These are phyloP conservation scores for Mortierella hygrophila DNA, from an alignment of 192 early-diverging fungal genomes.

Conservation along the genomic window DNA sequence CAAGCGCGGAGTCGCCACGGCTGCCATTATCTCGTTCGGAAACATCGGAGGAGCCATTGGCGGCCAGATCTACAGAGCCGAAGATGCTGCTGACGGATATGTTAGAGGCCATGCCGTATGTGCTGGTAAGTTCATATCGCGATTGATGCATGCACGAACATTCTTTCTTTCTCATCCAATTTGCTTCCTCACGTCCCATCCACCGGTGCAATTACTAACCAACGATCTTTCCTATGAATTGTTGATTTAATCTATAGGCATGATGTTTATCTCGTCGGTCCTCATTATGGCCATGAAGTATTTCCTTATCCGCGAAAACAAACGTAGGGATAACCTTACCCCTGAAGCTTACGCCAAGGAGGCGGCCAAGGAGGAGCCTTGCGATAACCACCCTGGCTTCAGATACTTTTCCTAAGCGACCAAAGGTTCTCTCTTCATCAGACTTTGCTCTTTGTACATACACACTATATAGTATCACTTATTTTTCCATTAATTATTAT, in stretches of 20 bases:
- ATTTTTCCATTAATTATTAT: neutral
- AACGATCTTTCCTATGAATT: neutral
- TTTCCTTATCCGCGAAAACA: slow-evolving; percentile 73
- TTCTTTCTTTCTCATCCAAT: neutral
- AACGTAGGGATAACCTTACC: slow-evolving; percentile 63
- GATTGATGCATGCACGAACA: slow-evolving; percentile 4
- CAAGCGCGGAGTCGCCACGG: slow-evolving; percentile 78
- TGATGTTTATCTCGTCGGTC: slow-evolving; percentile 64
- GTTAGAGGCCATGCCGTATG: slow-evolving; percentile 60
- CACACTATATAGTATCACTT: neutral
- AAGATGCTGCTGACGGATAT: slow-evolving; percentile 69
- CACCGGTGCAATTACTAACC: neutral
- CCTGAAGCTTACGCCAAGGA: slow-evolving; percentile 61
- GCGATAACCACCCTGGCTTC: slow-evolving; percentile 59
- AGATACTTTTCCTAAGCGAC: slow-evolving; percentile 39
- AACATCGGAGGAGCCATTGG: slow-evolving; percentile 82
- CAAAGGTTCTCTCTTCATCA: neutral
- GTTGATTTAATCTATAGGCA: slow-evolving; percentile 31
- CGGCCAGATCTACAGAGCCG: slow-evolving; percentile 78
- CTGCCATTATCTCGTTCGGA: slow-evolving; percentile 75
- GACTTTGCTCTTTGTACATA: neutral
- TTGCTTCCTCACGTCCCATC: neutral
- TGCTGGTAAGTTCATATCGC: neutral
- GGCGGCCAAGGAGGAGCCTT: slow-evolving; percentile 56
- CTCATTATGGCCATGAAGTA: slow-evolving; percentile 63